These are phyloP conservation scores for Neostapfia colusana DNA, from an alignment of 176 grass and related monocot genomes.

Conservation along the genomic window DNA sequence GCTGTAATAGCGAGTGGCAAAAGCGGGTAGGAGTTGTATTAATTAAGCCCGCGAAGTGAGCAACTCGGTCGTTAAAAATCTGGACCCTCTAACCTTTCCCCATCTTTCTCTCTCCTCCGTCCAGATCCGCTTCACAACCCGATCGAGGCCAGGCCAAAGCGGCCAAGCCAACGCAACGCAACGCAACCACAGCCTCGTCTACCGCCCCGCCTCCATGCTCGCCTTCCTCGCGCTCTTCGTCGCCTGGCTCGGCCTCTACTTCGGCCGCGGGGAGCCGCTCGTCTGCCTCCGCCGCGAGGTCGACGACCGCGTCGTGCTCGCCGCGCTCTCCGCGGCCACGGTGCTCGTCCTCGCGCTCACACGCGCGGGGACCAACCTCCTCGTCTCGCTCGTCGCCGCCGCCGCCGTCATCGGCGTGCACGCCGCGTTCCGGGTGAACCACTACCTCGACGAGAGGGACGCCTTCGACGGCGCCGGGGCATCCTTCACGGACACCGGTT, in stretches of 20 bases:
- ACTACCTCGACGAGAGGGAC: slow-evolving; percentile 77
- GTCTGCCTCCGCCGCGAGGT: slow-evolving; percentile 57
- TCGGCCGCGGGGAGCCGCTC: slow-evolving; percentile 60
- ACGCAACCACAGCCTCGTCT: slow-evolving; percentile 51
- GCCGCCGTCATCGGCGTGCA: slow-evolving; percentile 57
- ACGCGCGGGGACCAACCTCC: slow-evolving; percentile 73
- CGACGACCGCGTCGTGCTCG: slow-evolving; percentile 72
- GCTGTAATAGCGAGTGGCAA: background rate
- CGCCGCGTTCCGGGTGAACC: slow-evolving; percentile 66
- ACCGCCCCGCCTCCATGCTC: slow-evolving; percentile 71
- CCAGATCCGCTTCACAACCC: slow-evolving; percentile 35
- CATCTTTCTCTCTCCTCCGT: background rate
- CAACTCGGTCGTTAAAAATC: background rate
- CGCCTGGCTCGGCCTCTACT: slow-evolving; percentile 74
- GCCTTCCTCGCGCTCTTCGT: slow-evolving; percentile 70
- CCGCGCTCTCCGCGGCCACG: slow-evolving; percentile 54
- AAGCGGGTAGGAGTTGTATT: background rate
- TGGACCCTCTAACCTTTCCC: background rate
- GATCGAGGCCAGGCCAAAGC: slow-evolving; percentile 27
- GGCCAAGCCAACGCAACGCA: slow-evolving; percentile 8
- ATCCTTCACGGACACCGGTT: slow-evolving; percentile 50
- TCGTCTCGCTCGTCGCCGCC: slow-evolving; percentile 62
- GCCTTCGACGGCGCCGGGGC: slow-evolving; percentile 29
- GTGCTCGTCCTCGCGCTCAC: slow-evolving; percentile 76
- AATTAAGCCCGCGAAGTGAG: slow-evolving; percentile 22